These are phyloP conservation scores for Bjerkandera adusta DNA, from an alignment of 1,284 basidiomycete species.

Conservation along the genomic window DNA sequence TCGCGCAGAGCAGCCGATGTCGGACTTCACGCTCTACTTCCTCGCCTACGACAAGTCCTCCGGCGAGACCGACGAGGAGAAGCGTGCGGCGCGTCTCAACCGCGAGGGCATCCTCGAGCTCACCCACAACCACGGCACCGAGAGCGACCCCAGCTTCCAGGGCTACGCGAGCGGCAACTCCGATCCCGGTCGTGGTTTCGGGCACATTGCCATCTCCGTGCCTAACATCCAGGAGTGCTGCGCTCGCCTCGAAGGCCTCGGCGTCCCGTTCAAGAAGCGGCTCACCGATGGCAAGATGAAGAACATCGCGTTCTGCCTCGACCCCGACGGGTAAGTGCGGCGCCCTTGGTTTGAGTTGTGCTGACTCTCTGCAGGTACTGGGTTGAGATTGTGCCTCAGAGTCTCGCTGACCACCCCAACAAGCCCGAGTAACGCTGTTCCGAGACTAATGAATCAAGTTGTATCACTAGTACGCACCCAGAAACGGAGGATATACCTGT, in stretches of 20 bases:
- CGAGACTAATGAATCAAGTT: neutral
- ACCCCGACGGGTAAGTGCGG: conserved; percentile 82
- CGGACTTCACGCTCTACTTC: conserved; percentile 76
- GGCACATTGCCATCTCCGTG: conserved; percentile 86
- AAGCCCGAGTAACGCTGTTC: neutral
- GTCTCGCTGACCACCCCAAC: conserved; percentile 1
- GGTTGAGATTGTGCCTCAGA: conserved; percentile 20
- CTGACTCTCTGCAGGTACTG: conserved; percentile 16
- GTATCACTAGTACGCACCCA: neutral
- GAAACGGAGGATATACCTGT: no score
- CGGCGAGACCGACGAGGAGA: conserved; percentile 39
- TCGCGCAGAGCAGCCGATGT: conserved; percentile 5
- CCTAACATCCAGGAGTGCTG: conserved; percentile 85
- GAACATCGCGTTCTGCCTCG: conserved; percentile 84
- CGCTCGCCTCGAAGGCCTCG: conserved; percentile 78
- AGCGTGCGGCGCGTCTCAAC: conserved; percentile 35
- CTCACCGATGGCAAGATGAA: conserved; percentile 86
- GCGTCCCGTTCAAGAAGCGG: conserved; percentile 88
- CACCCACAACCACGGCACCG: conserved; percentile 90
- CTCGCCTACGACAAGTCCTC: conserved; percentile 69
- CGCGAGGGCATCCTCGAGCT: conserved; percentile 86
- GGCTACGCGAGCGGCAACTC: conserved; percentile 84
- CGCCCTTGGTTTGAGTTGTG: neutral
- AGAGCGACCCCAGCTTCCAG: conserved; percentile 72
- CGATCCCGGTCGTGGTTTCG: conserved; percentile 82